Percentiles rank a stretch among this genome's conserved stretches.
phyloP scores from a whole-genome alignment of 805 yeast genomes.

The Nakazawaea wickerhamii region DNA sequence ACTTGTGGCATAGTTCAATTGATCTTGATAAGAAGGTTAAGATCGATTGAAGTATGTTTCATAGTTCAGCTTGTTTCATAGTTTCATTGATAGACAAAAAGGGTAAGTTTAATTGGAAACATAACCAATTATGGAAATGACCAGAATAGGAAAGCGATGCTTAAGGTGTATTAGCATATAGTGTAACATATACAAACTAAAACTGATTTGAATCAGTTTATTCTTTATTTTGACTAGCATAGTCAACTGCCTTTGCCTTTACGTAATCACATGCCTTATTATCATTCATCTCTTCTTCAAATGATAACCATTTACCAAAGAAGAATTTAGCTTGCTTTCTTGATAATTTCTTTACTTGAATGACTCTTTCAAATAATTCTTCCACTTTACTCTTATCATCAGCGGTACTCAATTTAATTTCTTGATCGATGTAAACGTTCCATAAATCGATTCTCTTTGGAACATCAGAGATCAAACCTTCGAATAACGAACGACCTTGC shows the following conservation, averaged over 20 bases:
- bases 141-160: too few relatives aligned
- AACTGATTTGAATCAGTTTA: neutral
- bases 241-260: slow-evolving; percentile 86
- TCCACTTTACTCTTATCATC: slow-evolving; percentile 65
- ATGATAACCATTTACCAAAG: slow-evolving; percentile 86
- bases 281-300: slow-evolving; percentile 67
- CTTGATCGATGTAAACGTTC: slow-evolving; percentile 95
- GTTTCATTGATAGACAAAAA: too few relatives aligned
- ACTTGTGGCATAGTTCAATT: too few relatives aligned
- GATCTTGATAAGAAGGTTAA: too few relatives aligned
- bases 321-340: slow-evolving; percentile 92
- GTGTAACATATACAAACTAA: too few relatives aligned
- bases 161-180: too few relatives aligned
- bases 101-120: too few relatives aligned
- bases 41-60: too few relatives aligned
- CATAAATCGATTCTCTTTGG: slow-evolving; percentile 91
- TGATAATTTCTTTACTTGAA: slow-evolving; percentile 55
- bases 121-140: too few relatives aligned
- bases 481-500: slow-evolving; percentile 91
- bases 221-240: slow-evolving; percentile 17
- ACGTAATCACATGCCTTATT: slow-evolving; percentile 73
- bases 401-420: slow-evolving; percentile 47
- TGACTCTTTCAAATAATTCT: slow-evolving; percentile 76
- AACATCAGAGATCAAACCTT: slow-evolving; percentile 83
- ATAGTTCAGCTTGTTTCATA: too few relatives aligned